These are phyloP conservation scores for Friedmanniomyces simplex DNA, from an alignment of 495 filamentous ascomycete species.

Conservation along the genomic window DNA sequence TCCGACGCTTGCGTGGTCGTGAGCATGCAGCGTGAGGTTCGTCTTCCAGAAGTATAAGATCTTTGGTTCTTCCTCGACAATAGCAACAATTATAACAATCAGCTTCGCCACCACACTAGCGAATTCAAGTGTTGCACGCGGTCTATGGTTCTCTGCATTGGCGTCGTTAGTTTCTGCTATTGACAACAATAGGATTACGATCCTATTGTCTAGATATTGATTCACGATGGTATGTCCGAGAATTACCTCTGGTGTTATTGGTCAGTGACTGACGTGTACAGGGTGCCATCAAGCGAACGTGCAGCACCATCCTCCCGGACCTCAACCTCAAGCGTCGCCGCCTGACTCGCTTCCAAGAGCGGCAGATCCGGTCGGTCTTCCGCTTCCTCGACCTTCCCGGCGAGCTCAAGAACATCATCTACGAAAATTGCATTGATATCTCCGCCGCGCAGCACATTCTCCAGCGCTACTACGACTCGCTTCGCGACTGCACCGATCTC, in stretches of 20 bases:
- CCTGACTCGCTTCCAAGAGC: slow-evolving; percentile 9
- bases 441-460: slow-evolving; percentile 3
- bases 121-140: not conserved
- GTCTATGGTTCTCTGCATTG: not conserved
- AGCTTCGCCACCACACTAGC: not conserved
- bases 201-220: slow-evolving; percentile 1
- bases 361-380: slow-evolving; percentile 6
- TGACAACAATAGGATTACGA: slow-evolving; percentile 14
- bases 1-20: not conserved
- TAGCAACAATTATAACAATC: not conserved
- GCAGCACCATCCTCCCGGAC: not conserved
- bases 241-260: not conserved
- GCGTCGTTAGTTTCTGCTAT: not conserved
- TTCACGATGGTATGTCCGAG: not conserved
- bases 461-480: slow-evolving; percentile 10
- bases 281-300: not conserved
- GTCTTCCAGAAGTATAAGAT: slow-evolving; percentile 2
- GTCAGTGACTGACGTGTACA: not conserved
- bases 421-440: slow-evolving; percentile 11
- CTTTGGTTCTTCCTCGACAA: slow-evolving; percentile 1
- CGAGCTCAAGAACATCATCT: slow-evolving; percentile 20
- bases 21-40: slow-evolving; percentile 1
- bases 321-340: slow-evolving; percentile 5
- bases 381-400: slow-evolving; percentile 17
- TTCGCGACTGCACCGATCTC: slow-evolving; percentile 4